Percentiles rank a stretch among this genome's conserved stretches.
Evolutionary conservation across 371 early-diverging fungal genomes (phyloP).

Genomic region (Mortierella polycephala): DNA sequence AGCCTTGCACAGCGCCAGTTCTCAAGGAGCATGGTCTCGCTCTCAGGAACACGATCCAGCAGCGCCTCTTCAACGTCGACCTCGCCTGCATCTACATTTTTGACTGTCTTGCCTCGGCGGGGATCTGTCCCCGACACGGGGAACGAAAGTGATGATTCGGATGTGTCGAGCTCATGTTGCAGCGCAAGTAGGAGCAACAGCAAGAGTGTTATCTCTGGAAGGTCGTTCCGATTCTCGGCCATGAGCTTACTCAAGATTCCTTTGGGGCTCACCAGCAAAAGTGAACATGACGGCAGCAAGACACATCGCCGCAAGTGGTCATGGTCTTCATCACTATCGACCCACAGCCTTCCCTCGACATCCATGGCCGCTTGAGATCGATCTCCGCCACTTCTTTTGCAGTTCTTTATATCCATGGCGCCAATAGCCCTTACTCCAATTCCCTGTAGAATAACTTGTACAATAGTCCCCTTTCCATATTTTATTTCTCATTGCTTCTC

Average conservation of each 20-base stretch:
- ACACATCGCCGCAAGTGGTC: conserved; percentile 35
- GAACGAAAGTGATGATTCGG: conserved; percentile 1
- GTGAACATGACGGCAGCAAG: not conserved
- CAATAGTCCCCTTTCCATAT: too few relatives aligned
- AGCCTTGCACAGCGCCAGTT: conserved; percentile 8
- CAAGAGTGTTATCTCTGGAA: not conserved
- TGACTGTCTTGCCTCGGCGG: too few relatives aligned
- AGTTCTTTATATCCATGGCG: too few relatives aligned
- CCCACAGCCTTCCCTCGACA: conserved; percentile 1
- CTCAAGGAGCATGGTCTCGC: conserved; percentile 17
- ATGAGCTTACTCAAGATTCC: conserved; percentile 1
- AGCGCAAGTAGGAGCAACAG: not conserved
- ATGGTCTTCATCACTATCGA: conserved; percentile 5
- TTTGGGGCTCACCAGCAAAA: not conserved
- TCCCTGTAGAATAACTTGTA: too few relatives aligned
- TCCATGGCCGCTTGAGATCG: not conserved
- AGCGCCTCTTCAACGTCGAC: not conserved
- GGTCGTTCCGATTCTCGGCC: not conserved
- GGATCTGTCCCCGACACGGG: not conserved
- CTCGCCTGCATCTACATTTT: not conserved
- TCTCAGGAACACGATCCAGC: not conserved
- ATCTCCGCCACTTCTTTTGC: too few relatives aligned
- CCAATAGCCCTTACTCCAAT: too few relatives aligned
- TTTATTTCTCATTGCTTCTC: too few relatives aligned
- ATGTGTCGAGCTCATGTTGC: conserved; percentile 3